phyloP scores from a whole-genome alignment of 2,329 filamentous ascomycete species.

The Eutypa lata region DNA sequence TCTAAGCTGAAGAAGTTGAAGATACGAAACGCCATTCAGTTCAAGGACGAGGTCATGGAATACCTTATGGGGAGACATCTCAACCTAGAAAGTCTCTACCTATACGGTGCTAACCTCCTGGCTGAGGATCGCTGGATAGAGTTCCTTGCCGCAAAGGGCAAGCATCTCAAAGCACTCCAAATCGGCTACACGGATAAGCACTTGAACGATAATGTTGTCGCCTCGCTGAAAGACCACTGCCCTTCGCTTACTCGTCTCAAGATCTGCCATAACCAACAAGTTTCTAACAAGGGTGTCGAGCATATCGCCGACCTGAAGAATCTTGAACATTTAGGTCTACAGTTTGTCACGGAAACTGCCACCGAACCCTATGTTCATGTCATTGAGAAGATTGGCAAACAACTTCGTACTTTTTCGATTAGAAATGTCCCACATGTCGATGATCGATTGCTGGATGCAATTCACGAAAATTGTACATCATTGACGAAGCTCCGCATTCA shows the following conservation, averaged over 20 bases:
- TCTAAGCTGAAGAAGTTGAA: conserved; percentile 68
- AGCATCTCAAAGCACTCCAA: conserved; percentile 64
- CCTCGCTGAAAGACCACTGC: conserved; percentile 60
- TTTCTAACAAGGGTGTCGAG: conserved; percentile 63
- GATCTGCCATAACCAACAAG: conserved; percentile 73
- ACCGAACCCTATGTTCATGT: conserved; percentile 58
- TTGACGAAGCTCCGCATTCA: conserved; percentile 79
- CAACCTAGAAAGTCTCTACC: conserved; percentile 67
- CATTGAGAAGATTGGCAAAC: conserved; percentile 58
- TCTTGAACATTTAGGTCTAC: conserved; percentile 73
- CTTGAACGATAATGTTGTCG: conserved; percentile 69
- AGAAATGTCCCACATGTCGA: conserved; percentile 64
- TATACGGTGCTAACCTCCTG: conserved; percentile 83
- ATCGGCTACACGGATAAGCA: conserved; percentile 82
- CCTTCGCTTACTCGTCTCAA: conserved; percentile 73
- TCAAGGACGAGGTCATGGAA: conserved; percentile 80
- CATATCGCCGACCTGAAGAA: conserved; percentile 59
- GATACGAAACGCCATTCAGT: conserved; percentile 81
- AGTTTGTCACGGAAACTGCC: conserved; percentile 57
- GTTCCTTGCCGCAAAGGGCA: conserved; percentile 65
- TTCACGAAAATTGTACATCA: conserved; percentile 65
- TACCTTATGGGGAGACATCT: conserved; percentile 74
- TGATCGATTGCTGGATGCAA: conserved; percentile 65
- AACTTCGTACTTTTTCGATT: conserved; percentile 75
- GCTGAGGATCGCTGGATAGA: conserved; percentile 72